Base-by-base conservation (phyloP, 2,329 filamentous ascomycete genomes). In the Dactylellina haptotyla region DNA sequence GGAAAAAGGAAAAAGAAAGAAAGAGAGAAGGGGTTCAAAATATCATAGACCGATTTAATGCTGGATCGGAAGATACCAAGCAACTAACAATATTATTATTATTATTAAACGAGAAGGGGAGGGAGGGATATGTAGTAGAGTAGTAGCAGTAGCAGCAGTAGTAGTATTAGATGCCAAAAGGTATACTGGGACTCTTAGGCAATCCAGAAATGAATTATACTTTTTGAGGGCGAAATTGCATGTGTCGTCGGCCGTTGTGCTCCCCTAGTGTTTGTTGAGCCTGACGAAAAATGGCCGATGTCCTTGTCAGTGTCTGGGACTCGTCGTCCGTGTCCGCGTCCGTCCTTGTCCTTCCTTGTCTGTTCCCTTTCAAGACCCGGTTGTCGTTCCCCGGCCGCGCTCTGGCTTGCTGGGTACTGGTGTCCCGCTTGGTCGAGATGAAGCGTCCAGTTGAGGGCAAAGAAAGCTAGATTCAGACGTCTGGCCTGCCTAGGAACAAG, bases 331-430 rank as follows among this genome's bases (percentile, higher is more conserved):
- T 34, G 63, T 59, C 56, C 54, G 64, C 37, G 39, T 56, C 37
- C 30, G n/a, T n/a, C n/a, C n/a, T n/a, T 20, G 58, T 34, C 23
- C 14, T 37, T 48, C 67, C 37, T 54, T 53, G 28, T 54, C 59
- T 59, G 43, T 59, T 72, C 58, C 67, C 67, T 64, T 59, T 59
- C 37, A 59, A 61, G 67, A 72, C 67, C 66, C 46, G 67, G 67
- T 72, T 72, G 67, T 53, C 34, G 59, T 72, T 65, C 67, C 67
- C 67, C 67, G 67, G 67, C 54, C 45, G 59, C n/a, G n/a, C 48
- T 59, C 23, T 48, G 39, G 56, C 56, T 59, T 59, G 41, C 41
- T 65, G 37, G 48, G 61, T 46, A 56, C 23, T 12, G 25, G 46
- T 54, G 16, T 50, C 46, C 25, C 37, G 61, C 34, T 41, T 18